Base-by-base conservation (phyloP, 2,329 filamentous ascomycete species). In the Bipolaris gigantea region DNA sequence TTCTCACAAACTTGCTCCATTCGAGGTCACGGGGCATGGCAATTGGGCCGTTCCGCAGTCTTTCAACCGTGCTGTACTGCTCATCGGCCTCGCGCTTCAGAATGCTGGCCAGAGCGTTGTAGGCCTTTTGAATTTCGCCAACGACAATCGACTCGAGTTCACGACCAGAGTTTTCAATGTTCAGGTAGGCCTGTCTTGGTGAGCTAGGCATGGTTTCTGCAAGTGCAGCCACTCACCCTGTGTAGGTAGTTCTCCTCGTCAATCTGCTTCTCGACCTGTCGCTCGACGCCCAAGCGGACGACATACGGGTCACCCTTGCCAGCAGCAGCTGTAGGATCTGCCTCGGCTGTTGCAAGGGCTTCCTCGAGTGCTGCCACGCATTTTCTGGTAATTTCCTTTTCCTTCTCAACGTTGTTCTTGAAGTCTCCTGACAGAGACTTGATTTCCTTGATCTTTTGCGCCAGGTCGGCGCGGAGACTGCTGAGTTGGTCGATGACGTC, bases 391-490 rank as follows among this genome's bases (percentile, higher is more conserved):
- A 75, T 79, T 18, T 97, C 92, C 79, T 96, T 93, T 75, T 97
- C 94, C 77, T 93, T 96, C 23, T 96, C 91, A 9, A 99, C 92
- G 0, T 88, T 89, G 72, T 96, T 99, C 77, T 96, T 96, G 77
- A 99, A 99, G 74, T 99, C 94, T 15, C 92, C 89, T 5, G 91
- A 89, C 15, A 99, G 80, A 62, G 86, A 88, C 77, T 96, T 96
- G 78, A 99, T 99, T 76, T 99, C 94, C 76, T 97, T 99, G 75
- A 96, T 96, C 79, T 99, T 99, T 73, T 95, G 91, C 57, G 89
- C 89, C 16, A 99, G 80, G 73, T 99, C 94, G 67, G 87, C 92
- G 53, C 94, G 82, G 49, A 99, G 79, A 1, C 92, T 92, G 2
- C 88, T 91, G 51, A 99, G 80, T 48, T 93, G 92, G 46, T 90